Evolutionary conservation across 148 eudicot species (phyloP).

Genomic region (Amaranthus cruentus): DNA sequence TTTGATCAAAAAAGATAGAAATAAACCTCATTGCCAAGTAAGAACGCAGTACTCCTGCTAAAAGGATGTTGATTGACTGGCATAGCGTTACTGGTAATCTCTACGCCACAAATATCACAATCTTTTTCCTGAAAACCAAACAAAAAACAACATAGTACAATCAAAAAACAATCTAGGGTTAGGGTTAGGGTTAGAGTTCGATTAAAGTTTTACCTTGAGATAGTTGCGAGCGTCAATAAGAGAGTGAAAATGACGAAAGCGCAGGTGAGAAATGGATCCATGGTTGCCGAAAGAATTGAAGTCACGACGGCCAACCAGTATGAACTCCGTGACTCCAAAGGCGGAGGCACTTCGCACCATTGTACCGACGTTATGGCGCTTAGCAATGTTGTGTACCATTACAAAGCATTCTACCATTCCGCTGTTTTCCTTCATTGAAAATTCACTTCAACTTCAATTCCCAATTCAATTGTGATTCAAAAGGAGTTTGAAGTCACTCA

Average conservation of each 20-base stretch:
- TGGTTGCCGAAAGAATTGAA: slow-evolving; percentile 97
- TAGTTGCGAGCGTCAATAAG: slow-evolving; percentile 65
- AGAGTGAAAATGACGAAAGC: slow-evolving; percentile 83
- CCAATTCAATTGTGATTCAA: too few species aligned
- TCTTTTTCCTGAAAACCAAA: slow-evolving; percentile 54
- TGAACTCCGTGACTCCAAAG: slow-evolving; percentile 84
- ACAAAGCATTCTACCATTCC: slow-evolving; percentile 57
- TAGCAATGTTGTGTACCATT: slow-evolving; percentile 93
- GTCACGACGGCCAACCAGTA: slow-evolving; percentile 87
- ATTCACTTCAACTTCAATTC: too few species aligned
- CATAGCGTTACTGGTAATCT: slow-evolving; percentile 67
- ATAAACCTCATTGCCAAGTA: slow-evolving; percentile 87
- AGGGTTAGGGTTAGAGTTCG: not conserved
- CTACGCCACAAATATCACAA: slow-evolving; percentile 96
- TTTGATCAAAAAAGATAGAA: not conserved
- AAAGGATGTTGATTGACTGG: slow-evolving; percentile 83
- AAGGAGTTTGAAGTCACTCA: too few species aligned
- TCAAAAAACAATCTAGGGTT: not conserved
- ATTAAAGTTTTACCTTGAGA: slow-evolving; percentile 50
- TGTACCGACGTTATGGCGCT: slow-evolving; percentile 95
- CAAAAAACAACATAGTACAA: not conserved
- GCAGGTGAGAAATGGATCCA: slow-evolving; percentile 79
- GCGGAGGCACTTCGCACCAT: slow-evolving; percentile 92
- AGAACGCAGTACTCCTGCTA: slow-evolving; percentile 77
- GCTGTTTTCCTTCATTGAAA: slow-evolving; percentile 2